Base-by-base conservation (phyloP, 2,329 filamentous ascomycete genomes). In the Malbranchea cinnamomea region DNA sequence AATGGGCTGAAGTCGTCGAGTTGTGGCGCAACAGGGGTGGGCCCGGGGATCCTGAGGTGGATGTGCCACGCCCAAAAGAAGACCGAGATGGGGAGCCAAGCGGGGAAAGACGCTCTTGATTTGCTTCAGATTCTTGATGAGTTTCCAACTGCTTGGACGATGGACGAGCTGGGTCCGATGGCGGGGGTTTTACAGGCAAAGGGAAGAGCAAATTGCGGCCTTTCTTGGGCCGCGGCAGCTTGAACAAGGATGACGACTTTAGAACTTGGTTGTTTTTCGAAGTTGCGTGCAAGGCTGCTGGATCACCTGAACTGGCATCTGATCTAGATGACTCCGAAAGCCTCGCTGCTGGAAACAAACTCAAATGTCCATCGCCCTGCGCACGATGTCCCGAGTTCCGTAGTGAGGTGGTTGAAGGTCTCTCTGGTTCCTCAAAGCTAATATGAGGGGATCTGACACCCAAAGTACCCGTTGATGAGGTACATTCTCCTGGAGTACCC, bases 251-350 rank as follows among this genome's bases (percentile, higher is more conserved):
- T 13, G 68, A 78, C 20, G 69, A 74, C 4, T 71, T 68, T 16
- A 69, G 64, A 9, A 68, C 59, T 6, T 67, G 72, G 38, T 79
- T 71, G 7, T 73, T 76, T 5, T 71, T 74, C 25, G 65, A 74
- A 31, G 65, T 67, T 39, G 60, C 68, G 28, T 64, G 67, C 52
- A 69, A 70, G 28, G 71, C 58, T 23, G 63, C 62, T 41, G 68
- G 67, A 44, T 85, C 77, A 23, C 67, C 72, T 10, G 76, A 80
- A 55, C 81, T 92, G 25, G 71, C 79, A 52, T 94, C 85, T 16
- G 87, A 94, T 41, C 80, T 71, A 2, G 84, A 93, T 2, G 87
- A 94, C 46, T 94, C 87, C 4, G 81, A 89, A 16, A 78, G 58
- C 23, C 81, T 65, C 38, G 69, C 67, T 17, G 71, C 59, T 7